Evolutionary conservation across 1,139 yeast species (phyloP), one percentile per base, ranked within the genome.

Genomic region (Debaryomyces sp.): DNA sequence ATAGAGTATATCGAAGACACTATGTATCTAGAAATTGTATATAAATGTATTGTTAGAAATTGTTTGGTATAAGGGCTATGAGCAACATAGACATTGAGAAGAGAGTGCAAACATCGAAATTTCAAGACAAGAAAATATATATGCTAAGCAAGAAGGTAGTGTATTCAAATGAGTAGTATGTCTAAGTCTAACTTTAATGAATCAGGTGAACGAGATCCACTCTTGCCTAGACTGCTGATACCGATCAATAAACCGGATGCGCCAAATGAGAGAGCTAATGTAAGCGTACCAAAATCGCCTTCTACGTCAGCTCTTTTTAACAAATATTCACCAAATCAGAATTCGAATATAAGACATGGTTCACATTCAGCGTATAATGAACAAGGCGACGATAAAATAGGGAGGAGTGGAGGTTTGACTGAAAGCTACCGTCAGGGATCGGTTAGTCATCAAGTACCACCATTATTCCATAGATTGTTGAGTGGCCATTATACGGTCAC

Each of bases 401-500:
- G 36, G 21, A 33, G 45, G 15, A 33, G 24, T 12, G 22, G 34
- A 6, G 24, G 44, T 3, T 37, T 41, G 8, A 32, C 50, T 12
- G 48, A 44, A 27, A 41, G 37, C 10, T 9, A 33, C 12, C 39
- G 35, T 9, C 34, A 12, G 30, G 24, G 42, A 17, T 33, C 42
- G 10, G 27, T 21, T 24, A 38, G 26, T 22, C 43, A 17, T 18
- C 37, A 12, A 24, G 36, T 26, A 5, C 44, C 29, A 58, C 73
- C 71, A 6, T 59, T 68, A 26, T 59, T 63, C 41, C 69, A 67
- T 40, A 54, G 68, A 24, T 59, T 70, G 38, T 51, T 71, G 21
- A 63, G 67, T 21, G 62, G 64, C 43, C 70, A 68, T 42, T 64
- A 62, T 47, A 62, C 71, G 1, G 73, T 70, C 6, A 63, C 68